Evolutionary conservation across 768 basidiomycete genomes (phyloP), one percentile per base, ranked within the genome.

Genomic region (Lentinula raphanica): DNA sequence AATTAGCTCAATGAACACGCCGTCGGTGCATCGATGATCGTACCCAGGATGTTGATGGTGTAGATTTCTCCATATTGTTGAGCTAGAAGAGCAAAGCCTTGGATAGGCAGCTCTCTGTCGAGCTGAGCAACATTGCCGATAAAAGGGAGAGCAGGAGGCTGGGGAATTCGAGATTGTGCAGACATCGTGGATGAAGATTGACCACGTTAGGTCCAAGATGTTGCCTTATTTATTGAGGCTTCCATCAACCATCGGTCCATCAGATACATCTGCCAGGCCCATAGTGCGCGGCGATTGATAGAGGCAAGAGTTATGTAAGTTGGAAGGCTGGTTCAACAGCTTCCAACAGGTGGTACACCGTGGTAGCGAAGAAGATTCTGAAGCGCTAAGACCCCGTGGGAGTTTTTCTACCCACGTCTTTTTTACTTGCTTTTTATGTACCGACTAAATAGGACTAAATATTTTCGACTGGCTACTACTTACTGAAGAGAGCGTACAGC

Each of bases 11-110:
- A n/a, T 39, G 3, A 55, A 3, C 42, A 44, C 21, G 39, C 12
- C 25, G 13, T n/a, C 21, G 13, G 6, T 31, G 13, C 5, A 48
- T 48, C 11, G 35, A 28, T 23, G 35, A 54, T 1, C 69, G 29
- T 49, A 74, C 76, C 71, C 23, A 72, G 62, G 39, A 77, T 49
- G 53, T 71, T 65, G 36, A 79, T 67, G 58, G 71, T 59, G 61
- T 69, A 77, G 21, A 79, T 76, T 49, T 75, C 73, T 23, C 78
- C 77, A 60, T 77, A 78, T 60, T 73, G 69, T 55, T 74, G 66
- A 39, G 72, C 70, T 29, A 75, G 67, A 17, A 74, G 70, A 11
- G 59, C 58, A 59, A 74, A 74, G 3, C 71, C 70, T 38, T 63
- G 66, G 5, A 73, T 59, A 0, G 75, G 75, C 11, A 77, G 66